Evolutionary conservation across 176 grass and related monocot species (phyloP).

Genomic region (Pontederia paniculata): DNA sequence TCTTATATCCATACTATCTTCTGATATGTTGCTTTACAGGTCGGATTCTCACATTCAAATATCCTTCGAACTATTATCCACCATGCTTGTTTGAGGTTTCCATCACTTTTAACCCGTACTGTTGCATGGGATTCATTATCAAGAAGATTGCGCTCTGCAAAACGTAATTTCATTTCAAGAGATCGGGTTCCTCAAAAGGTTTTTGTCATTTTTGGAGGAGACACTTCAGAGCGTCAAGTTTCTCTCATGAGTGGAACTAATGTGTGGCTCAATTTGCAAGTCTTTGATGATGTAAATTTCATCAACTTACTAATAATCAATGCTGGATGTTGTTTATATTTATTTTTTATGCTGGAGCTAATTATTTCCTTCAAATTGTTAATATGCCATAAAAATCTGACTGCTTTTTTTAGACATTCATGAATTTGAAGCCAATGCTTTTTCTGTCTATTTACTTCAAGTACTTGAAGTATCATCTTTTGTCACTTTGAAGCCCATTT

Average conservation of each 20-base stretch:
- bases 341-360: not conserved
- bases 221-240: constrained; percentile 93
- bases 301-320: constrained; percentile 1
- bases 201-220: constrained; percentile 90
- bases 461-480: no score
- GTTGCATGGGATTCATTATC: constrained; percentile 54
- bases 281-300: constrained; percentile 73
- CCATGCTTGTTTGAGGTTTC: constrained; percentile 66
- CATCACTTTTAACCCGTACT: constrained; percentile 50
- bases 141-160: constrained; percentile 32
- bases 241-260: constrained; percentile 98
- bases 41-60: constrained; percentile 85
- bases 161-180: constrained; percentile 26
- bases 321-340: not conserved
- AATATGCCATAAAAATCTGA: no score
- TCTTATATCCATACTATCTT: constrained; percentile 8
- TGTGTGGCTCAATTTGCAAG: constrained; percentile 96
- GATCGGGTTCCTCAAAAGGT: constrained; percentile 36
- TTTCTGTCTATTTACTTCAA: no score
- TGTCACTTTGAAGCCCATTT: no score
- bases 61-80: constrained; percentile 78
- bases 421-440: no score
- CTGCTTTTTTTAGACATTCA: no score
- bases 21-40: constrained; percentile 34
- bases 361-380: not conserved